Evolutionary conservation across 2,329 filamentous ascomycete species (phyloP), one percentile per base, ranked within the genome.

Genomic region (Exophiala spinifera): DNA sequence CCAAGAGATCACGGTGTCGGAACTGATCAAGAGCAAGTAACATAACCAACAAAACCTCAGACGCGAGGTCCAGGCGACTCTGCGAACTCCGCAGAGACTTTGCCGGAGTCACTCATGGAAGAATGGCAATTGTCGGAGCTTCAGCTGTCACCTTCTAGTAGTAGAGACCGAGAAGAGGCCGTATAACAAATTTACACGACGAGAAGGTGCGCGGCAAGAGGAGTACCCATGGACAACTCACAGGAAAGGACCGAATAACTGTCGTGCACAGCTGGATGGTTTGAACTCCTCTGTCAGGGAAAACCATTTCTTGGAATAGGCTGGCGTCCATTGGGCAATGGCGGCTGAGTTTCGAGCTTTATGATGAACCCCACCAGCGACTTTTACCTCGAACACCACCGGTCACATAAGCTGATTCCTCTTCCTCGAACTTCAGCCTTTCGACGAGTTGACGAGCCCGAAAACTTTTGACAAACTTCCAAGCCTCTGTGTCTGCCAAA

Each of bases 391-490:
- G 49, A 19, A 25, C 51, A 19, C 49, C 57, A 31, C 51, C 57
- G 14, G 49, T 46, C 15, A 46, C 51, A 37, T 55, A 60, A 1
- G 51, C 54, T 2, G 59, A 56, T 47, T 85, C 82, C 56, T 84
- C 80, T 52, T 83, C 75, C 64, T 84, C 78, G 81, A 82, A 86
- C 63, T 76, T 74, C 67, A 75, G 68, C 53, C 81, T 70, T 68
- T 85, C 82, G 37, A 84, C 73, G 13, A 77, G 68, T 51, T 77
- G 73, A 59, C 82, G 70, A 25, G 81, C 83, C 44, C 77, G 75
- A 63, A 75, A 85, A 4, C 83, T 82, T 51, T 81, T 72, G 20
- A 82, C 78, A 65, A 86, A 86, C 57, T 79, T 78, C 83, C 83
- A 86, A 7, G 79, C 76, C 66, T 86, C 83, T 2, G 81, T 79